Percentiles rank a stretch among this genome's conserved stretches.
These are phyloP conservation scores for Kluyveromyces aestuarii DNA, from an alignment of 805 yeast genomes.

Conservation along the genomic window DNA sequence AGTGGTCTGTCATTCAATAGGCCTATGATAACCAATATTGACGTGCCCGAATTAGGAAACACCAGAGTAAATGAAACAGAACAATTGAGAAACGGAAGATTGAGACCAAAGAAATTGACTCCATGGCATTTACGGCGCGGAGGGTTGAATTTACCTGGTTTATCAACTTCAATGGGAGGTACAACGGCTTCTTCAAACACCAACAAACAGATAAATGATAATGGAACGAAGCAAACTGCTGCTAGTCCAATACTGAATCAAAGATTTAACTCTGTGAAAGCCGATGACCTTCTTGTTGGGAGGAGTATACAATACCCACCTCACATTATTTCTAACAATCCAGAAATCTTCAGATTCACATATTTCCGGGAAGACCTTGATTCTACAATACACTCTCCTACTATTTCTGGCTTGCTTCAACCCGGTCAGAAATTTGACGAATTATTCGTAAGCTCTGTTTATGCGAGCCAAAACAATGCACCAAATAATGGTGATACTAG, in stretches of 20 bases:
- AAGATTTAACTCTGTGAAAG: conserved; percentile 3
- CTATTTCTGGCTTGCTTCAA: conserved; percentile 70
- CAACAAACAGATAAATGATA: conserved; percentile 5
- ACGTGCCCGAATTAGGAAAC: conserved; percentile 33
- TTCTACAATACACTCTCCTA: conserved; percentile 84
- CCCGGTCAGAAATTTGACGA: conserved; percentile 54
- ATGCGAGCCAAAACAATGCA: conserved; percentile 11
- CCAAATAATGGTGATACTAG: conserved; percentile 3
- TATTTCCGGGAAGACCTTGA: conserved; percentile 86
- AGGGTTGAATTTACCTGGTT: conserved; percentile 6
- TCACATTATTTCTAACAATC: conserved; percentile 36
- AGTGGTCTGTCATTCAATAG: conserved; percentile 32
- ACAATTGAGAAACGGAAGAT: conserved; percentile 43
- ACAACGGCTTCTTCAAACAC: conserved; percentile 4
- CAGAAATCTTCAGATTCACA: conserved; percentile 68
- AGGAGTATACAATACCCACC: conserved; percentile 34
- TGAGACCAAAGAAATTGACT: conserved; percentile 64
- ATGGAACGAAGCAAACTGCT: conserved; percentile 5
- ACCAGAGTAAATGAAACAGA: conserved; percentile 48
- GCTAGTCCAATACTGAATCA: background rate
- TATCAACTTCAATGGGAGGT: conserved; percentile 1
- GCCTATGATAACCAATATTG: conserved; percentile 37
- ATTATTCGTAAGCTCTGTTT: conserved; percentile 44
- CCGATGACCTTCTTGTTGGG: conserved; percentile 22
- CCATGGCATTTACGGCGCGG: conserved; percentile 54